These are phyloP conservation scores for Agaricus sinodeliciosus DNA, from an alignment of 768 basidiomycete genomes.

Conservation along the genomic window DNA sequence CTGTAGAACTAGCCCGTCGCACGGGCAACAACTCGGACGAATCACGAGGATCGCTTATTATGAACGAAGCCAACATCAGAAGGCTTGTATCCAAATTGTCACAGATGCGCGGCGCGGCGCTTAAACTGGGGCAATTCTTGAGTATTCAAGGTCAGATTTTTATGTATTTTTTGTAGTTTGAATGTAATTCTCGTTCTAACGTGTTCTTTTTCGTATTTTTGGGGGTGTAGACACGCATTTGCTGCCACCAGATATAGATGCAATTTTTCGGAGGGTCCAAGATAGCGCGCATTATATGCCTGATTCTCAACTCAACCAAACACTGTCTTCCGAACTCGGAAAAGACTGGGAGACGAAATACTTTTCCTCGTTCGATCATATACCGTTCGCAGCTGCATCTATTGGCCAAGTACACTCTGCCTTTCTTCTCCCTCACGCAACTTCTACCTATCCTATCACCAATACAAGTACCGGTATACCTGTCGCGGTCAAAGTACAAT, in stretches of 20 bases:
- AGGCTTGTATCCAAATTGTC: slow-evolving; percentile 90
- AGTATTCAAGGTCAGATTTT: slow-evolving; percentile 74
- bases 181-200: background rate
- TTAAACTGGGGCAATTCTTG: slow-evolving; percentile 96
- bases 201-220: no score
- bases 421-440: slow-evolving; percentile 44
- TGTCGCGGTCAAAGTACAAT: slow-evolving; percentile 89
- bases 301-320: slow-evolving; percentile 72
- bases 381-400: slow-evolving; percentile 93
- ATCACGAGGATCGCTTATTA: slow-evolving; percentile 51
- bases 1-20: slow-evolving; percentile 77
- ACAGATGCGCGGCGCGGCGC: slow-evolving; percentile 92
- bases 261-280: slow-evolving; percentile 85
- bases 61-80: slow-evolving; percentile 88
- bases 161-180: background rate
- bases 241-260: slow-evolving; percentile 81
- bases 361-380: slow-evolving; percentile 72
- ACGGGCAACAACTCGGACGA: slow-evolving; percentile 34
- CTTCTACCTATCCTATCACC: background rate
- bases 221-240: slow-evolving; percentile 74
- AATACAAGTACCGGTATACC: slow-evolving; percentile 12
- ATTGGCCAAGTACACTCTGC: slow-evolving; percentile 95
- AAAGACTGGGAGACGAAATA: slow-evolving; percentile 54
- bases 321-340: slow-evolving; percentile 64
- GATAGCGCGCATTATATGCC: slow-evolving; percentile 99